Base-by-base conservation (phyloP, 2,329 filamentous ascomycete genomes). In the Alternaria triticimaculans region DNA sequence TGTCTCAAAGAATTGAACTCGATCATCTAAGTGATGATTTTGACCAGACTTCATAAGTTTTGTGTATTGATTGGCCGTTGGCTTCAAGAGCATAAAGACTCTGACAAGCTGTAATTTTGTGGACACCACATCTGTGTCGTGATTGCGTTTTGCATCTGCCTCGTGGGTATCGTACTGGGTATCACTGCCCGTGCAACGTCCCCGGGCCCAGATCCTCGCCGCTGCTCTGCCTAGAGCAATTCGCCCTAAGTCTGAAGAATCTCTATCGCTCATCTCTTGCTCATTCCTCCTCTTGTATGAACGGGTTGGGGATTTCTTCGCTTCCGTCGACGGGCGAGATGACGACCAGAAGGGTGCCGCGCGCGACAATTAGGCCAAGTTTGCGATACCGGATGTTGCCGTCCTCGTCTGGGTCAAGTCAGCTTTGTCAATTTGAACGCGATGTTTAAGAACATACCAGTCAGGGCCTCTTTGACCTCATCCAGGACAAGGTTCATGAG, bases 401-500 rank as follows among this genome's bases (percentile, higher is more conserved):
- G 80, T 97, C 92, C 63, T 97, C 95, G 78, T 99, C 96, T 97
- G 72, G 6, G 50, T n/a, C 12, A 15, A 53, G 55, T 68, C 21
- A 70, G 61, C 12, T 12, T 1, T 10, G n/a, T 5, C 4, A 4
- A n/a, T 14, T 11, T 18, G 9, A 14, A 21, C 9, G 18, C 18
- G 18, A 18, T 41, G n/a, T 23, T 37, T 41, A n/a, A 28, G 11
- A 1, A n/a, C 86, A 66, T 83, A 97, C 95, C 95, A 85, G 91
- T 88, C 82, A 97, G 89, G 51, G 91, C 87, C 80, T 99, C 96
- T 80, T 96, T 90, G 56, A 97, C 95, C 72, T 98, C 92, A 76
- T 98, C 96, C 60, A 99, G 85, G 25, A 99, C 96, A 66, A 99
- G 86, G 80, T 99, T 99, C 94, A 98, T 98, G 64, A 99, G 86